Conservation (phyloP, 768 basidiomycete species). For the Boletus coccyginus region DNA sequence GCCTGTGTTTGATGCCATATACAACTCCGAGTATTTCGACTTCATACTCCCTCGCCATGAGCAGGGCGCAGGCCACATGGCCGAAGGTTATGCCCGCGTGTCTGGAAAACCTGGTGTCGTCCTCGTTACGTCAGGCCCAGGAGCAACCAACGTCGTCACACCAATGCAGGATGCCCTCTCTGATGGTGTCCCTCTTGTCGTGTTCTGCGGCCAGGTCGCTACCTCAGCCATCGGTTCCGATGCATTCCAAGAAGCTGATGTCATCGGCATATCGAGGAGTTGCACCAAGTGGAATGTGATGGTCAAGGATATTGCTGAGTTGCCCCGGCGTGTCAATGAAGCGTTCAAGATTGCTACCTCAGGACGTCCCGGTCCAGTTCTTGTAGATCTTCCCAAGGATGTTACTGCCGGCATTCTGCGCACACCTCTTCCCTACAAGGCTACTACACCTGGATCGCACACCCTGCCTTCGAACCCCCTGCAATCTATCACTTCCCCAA, state of each 20-base stretch:
- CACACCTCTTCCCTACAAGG: conserved; percentile 79
- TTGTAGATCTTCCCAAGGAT: conserved; percentile 99
- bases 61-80: conserved; percentile 99
- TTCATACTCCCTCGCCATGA: conserved; percentile 96
- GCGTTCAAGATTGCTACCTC: conserved; percentile 99
- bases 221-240: conserved; percentile 99
- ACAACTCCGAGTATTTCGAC: conserved; percentile 92
- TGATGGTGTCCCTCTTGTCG: conserved; percentile 92
- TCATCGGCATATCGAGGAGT: conserved; percentile 92
- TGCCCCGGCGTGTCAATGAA: conserved; percentile 95
- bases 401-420: conserved; percentile 91
- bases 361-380: conserved; percentile 94
- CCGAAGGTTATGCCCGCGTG: conserved; percentile 96
- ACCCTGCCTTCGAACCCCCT: conserved; percentile 77
- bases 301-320: conserved; percentile 95
- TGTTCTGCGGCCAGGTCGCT: conserved; percentile 98
- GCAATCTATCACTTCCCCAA: conserved; percentile 51
- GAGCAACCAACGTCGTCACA: conserved; percentile 96
- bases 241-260: conserved; percentile 97
- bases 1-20: conserved; percentile 99
- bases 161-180: conserved; percentile 97
- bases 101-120: conserved; percentile 97
- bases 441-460: conserved; percentile 80
- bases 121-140: conserved; percentile 96
- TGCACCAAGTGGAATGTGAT: conserved; percentile 99